Evolutionary conservation across 179 eudicot species (phyloP).

Genomic region (Pouteria campechiana): DNA sequence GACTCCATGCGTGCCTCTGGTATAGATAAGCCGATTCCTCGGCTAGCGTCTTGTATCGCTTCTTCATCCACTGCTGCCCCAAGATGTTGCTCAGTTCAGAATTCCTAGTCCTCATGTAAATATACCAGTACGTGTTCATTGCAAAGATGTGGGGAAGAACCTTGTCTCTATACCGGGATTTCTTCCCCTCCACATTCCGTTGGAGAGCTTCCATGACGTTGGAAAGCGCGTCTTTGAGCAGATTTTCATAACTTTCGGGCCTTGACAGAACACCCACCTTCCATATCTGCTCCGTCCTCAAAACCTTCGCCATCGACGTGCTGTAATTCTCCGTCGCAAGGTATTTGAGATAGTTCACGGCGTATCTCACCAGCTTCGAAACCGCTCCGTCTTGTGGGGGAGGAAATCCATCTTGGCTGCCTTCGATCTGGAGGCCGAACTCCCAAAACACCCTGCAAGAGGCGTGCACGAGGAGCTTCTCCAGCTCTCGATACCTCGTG

Average conservation of each 20-base stretch:
- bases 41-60: conserved; percentile 26
- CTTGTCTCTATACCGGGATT: conserved; percentile 24
- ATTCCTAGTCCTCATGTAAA: conserved; percentile 33
- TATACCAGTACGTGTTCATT: conserved; percentile 40
- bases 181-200: conserved; percentile 23
- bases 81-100: conserved; percentile 28
- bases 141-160: conserved; percentile 20
- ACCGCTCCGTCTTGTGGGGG: conserved; percentile 35
- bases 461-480: conserved; percentile 30
- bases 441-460: conserved; percentile 28
- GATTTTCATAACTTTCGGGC: conserved; percentile 18
- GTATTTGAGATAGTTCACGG: conserved; percentile 30
- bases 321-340: conserved; percentile 17
- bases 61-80: conserved; percentile 34
- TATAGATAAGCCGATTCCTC: conserved; percentile 37
- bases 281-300: conserved; percentile 27
- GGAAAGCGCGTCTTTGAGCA: conserved; percentile 23
- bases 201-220: conserved; percentile 35
- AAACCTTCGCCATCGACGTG: conserved; percentile 21
- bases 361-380: conserved; percentile 31
- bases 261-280: conserved; percentile 19
- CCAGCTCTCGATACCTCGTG: conserved; percentile 25
- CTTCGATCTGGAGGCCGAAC: conserved; percentile 36
- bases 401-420: conserved; percentile 24
- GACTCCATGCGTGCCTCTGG: conserved; percentile 39